Evolutionary conservation across 768 basidiomycete genomes (phyloP).

Genomic region (Cyathus striatus): DNA sequence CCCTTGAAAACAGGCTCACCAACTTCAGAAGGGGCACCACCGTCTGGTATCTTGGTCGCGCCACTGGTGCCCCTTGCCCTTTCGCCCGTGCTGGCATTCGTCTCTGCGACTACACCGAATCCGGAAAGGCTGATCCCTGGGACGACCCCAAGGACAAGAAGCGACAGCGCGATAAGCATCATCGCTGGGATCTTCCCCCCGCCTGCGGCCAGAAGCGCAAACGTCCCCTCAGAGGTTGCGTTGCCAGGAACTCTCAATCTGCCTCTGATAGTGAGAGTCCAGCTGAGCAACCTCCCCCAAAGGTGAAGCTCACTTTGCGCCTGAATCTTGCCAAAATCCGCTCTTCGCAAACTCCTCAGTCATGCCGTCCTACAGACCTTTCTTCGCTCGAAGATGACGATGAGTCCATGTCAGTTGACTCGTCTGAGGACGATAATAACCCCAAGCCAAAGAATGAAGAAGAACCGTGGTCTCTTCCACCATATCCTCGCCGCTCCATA

Average conservation of each 20-base stretch:
- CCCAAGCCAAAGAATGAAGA: constrained; percentile 23
- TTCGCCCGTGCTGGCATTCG: constrained; percentile 71
- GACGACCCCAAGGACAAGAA: constrained; percentile 16
- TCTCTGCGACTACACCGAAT: constrained; percentile 60
- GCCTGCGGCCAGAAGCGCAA: constrained; percentile 40
- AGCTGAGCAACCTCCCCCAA: constrained; percentile 43
- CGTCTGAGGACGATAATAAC: constrained; percentile 37
- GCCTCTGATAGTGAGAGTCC: constrained; percentile 35
- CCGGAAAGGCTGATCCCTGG: constrained; percentile 29
- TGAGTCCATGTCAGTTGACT: constrained; percentile 36
- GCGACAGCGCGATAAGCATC: constrained; percentile 19
- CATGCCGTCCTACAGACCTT: constrained; percentile 24
- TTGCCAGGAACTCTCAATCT: constrained; percentile 7
- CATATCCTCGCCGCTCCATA: constrained; percentile 53
- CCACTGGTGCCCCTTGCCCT: constrained; percentile 71
- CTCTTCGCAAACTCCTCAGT: constrained; percentile 19
- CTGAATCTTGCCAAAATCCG: constrained; percentile 37
- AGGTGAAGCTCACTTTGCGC: constrained; percentile 67
- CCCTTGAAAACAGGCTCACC: constrained; percentile 44
- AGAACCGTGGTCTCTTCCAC: constrained; percentile 45
- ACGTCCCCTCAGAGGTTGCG: constrained; percentile 32
- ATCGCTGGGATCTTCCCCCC: constrained; percentile 15
- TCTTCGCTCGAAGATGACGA: constrained; percentile 35
- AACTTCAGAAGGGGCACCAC: constrained; percentile 76
- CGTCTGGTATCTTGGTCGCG: constrained; percentile 77